Percentiles rank a stretch among this genome's conserved stretches.
phyloP scores from a whole-genome alignment of 768 basidiomycete species.

The Mycena filopes region DNA sequence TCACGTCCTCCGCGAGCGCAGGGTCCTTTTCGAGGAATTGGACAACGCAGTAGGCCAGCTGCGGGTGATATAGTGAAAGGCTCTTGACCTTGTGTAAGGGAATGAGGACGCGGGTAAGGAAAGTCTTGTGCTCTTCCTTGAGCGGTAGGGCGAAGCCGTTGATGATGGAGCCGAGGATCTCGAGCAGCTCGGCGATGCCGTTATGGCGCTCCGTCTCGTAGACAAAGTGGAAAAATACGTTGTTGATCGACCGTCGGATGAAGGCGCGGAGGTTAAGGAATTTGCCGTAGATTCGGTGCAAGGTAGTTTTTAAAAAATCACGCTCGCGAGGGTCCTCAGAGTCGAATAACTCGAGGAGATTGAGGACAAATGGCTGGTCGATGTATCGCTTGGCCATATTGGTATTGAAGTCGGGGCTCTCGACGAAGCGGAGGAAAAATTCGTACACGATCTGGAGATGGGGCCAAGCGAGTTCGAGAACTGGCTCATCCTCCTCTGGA shows the following conservation, averaged over 20 bases:
- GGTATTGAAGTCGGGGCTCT: slow-evolving; percentile 97
- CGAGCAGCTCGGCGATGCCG: slow-evolving; percentile 96
- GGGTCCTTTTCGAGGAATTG: slow-evolving; percentile 99
- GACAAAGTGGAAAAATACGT: slow-evolving; percentile 98
- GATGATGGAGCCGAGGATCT: slow-evolving; percentile 99
- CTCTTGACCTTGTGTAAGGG: slow-evolving; percentile 98
- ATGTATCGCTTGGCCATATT: slow-evolving; percentile 98
- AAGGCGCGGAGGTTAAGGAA: slow-evolving; percentile 98
- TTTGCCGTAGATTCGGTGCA: slow-evolving; percentile 99
- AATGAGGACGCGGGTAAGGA: slow-evolving; percentile 92
- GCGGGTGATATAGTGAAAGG: slow-evolving; percentile 98
- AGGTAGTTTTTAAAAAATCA: slow-evolving; percentile 98
- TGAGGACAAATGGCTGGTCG: slow-evolving; percentile 95
- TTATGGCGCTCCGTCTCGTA: slow-evolving; percentile 99
- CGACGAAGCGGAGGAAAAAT: slow-evolving; percentile 99
- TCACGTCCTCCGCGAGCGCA: slow-evolving; percentile 91
- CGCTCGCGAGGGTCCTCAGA: slow-evolving; percentile 99
- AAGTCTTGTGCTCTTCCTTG: slow-evolving; percentile 99
- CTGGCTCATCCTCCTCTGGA: slow-evolving; percentile 99
- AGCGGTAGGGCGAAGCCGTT: slow-evolving; percentile 98
- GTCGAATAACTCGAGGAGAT: slow-evolving; percentile 97
- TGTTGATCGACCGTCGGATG: slow-evolving; percentile 98
- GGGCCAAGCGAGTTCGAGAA: slow-evolving; percentile 98
- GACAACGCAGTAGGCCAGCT: slow-evolving; percentile 98
- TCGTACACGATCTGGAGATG: slow-evolving; percentile 99